These are phyloP conservation scores for Alternaria incomplexa DNA, from an alignment of 2,329 filamentous ascomycete genomes.

Conservation along the genomic window DNA sequence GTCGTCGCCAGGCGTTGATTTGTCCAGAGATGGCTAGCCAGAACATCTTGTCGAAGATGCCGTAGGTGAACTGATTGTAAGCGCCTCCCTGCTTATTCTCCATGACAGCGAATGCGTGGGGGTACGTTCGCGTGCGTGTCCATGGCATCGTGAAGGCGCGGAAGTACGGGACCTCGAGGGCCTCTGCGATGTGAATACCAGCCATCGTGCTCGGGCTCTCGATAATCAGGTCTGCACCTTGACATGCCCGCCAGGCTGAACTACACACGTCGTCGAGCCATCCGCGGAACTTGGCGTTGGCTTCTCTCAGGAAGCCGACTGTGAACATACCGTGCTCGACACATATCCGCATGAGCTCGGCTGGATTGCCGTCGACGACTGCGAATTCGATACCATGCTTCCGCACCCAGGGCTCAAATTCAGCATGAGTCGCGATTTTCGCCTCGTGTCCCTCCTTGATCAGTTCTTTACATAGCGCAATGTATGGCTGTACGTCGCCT, in stretches of 20 bases:
- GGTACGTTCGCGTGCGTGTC: conserved; percentile 94
- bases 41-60: conserved; percentile 96
- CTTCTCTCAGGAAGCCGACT: conserved; percentile 85
- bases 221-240: conserved; percentile 87
- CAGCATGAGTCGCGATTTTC: conserved; percentile 87
- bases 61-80: conserved; percentile 94
- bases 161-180: conserved; percentile 91
- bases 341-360: conserved; percentile 92
- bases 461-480: conserved; percentile 90
- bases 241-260: conserved; percentile 82
- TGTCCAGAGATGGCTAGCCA: conserved; percentile 93
- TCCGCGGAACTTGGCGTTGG: conserved; percentile 75
- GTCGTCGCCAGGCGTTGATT: conserved; percentile 91
- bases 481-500: conserved; percentile 97
- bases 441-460: conserved; percentile 85
- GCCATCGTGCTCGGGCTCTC: conserved; percentile 97
- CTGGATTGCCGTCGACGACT: conserved; percentile 87
- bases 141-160: conserved; percentile 98
- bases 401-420: conserved; percentile 89
- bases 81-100: conserved; percentile 93
- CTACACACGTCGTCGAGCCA: conserved; percentile 90
- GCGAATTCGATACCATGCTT: conserved; percentile 94
- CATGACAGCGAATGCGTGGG: conserved; percentile 92
- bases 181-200: conserved; percentile 96
- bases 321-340: conserved; percentile 98